Conservation (phyloP, 495 filamentous ascomycete genomes). For the Podospora pseudoanserina region DNA sequence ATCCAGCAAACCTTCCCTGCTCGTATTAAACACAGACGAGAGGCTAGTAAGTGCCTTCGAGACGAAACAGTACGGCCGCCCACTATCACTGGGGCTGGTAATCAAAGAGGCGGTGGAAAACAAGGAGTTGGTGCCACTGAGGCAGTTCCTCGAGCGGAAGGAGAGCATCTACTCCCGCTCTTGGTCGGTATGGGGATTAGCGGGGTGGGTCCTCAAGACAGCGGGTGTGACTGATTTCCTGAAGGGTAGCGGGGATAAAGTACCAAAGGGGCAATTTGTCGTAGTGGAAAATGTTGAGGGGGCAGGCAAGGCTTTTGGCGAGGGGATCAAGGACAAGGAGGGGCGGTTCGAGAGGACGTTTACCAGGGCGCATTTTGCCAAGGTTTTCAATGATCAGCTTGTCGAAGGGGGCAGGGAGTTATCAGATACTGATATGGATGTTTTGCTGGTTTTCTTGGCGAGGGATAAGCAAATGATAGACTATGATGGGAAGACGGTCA, state of each 20-base stretch:
- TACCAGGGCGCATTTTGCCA: constrained; percentile 59
- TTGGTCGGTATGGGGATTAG: constrained; percentile 51
- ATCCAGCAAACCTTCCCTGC: constrained; percentile 28
- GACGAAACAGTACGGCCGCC: constrained; percentile 73
- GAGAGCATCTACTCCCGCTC: constrained; percentile 61
- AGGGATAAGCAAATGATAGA: constrained; percentile 62
- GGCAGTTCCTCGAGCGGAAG: constrained; percentile 54
- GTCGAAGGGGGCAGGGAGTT: constrained; percentile 47
- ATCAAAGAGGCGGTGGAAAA: constrained; percentile 70
- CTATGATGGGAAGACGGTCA: constrained; percentile 70
- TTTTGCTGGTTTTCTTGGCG: constrained; percentile 68
- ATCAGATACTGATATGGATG: constrained; percentile 61
- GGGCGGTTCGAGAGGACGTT: constrained; percentile 62
- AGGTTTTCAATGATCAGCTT: constrained; percentile 54
- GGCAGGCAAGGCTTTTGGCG: constrained; percentile 44
- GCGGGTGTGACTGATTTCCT: constrained; percentile 55
- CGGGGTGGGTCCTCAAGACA: constrained; percentile 73
- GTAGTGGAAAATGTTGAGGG: constrained; percentile 58
- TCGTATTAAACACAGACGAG: constrained; percentile 65
- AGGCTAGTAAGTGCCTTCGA: constrained; percentile 65
- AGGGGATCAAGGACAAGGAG: constrained; percentile 37
- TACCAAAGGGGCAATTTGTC: constrained; percentile 54
- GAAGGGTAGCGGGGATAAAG: constrained; percentile 33
- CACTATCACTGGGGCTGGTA: constrained; percentile 76
- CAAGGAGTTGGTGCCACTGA: constrained; percentile 64